phyloP scores from a whole-genome alignment of 257 asterid species.

The Fraxinus americana region DNA sequence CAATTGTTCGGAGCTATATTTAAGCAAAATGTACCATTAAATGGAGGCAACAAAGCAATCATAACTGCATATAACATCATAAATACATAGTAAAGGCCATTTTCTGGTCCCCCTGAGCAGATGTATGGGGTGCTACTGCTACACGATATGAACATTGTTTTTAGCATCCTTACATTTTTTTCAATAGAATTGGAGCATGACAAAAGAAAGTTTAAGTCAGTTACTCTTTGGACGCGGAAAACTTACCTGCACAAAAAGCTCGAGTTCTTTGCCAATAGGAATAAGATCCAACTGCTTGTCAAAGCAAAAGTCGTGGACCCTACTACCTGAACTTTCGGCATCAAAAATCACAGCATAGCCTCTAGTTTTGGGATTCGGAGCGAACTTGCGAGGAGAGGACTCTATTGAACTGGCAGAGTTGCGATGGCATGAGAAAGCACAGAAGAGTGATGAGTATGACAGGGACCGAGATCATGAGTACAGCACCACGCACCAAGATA shows the following conservation, averaged over 20 bases:
- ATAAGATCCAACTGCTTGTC: conserved; percentile 68
- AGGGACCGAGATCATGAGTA: conserved; percentile 69
- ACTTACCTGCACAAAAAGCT: conserved; percentile 67
- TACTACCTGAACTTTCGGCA: conserved; percentile 92
- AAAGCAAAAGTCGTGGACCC: conserved; percentile 89
- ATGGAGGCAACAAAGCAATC: neutral
- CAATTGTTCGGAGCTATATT: neutral
- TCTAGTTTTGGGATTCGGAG: conserved; percentile 43
- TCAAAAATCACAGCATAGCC: conserved; percentile 82
- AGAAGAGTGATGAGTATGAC: conserved; percentile 48
- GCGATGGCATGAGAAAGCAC: conserved; percentile 44
- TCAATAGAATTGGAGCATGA: neutral
- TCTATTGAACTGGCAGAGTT: conserved; percentile 37
- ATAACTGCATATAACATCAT: neutral
- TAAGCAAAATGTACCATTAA: neutral
- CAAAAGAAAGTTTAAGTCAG: neutral
- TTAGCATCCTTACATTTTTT: no score
- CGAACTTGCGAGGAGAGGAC: conserved; percentile 35
- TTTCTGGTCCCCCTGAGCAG: no score
- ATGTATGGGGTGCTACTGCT: no score
- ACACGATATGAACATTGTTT: no score
- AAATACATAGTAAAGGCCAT: no score
- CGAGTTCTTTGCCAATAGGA: conserved; percentile 78
- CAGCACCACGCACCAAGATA: conserved; percentile 70
- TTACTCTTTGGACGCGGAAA: neutral